Conservation (phyloP, 83 land plant species). For the Picea engelmannii region DNA sequence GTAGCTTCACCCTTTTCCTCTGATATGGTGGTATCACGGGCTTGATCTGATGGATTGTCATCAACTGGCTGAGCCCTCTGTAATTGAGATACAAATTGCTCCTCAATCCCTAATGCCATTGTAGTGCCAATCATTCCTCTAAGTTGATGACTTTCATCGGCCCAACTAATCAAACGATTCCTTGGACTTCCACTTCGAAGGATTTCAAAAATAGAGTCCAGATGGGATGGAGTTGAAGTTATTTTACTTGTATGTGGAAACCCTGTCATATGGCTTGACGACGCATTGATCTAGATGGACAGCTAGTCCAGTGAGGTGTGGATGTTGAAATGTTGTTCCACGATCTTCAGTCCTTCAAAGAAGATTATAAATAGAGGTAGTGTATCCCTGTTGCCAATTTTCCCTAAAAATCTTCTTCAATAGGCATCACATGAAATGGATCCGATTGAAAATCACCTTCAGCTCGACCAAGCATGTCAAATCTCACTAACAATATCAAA, state of each 20-base stretch:
- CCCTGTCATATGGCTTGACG: constrained; percentile 53
- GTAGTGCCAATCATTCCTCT: constrained; percentile 67
- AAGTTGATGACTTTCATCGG: constrained; percentile 77
- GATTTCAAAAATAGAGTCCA: constrained; percentile 78
- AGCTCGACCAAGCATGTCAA: no score
- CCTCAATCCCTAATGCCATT: constrained; percentile 87
- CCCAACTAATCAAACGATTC: constrained; percentile 76
- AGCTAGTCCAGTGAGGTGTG: no score
- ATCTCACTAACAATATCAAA: no score
- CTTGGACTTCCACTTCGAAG: constrained; percentile 78
- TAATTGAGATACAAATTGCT: constrained; percentile 49
- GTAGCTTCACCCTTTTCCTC: background rate
- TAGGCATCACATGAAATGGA: no score
- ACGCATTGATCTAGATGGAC: no score
- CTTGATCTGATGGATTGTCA: constrained; percentile 30
- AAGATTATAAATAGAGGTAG: no score
- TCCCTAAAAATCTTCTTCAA: no score
- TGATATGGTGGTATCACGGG: background rate
- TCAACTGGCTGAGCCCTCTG: constrained; percentile 30
- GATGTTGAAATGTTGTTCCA: no score
- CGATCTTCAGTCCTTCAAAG: no score
- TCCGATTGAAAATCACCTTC: no score
- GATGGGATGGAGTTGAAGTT: constrained; percentile 69
- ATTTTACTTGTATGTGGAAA: constrained; percentile 21
- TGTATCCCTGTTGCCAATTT: no score